A percentile compares a stretch with the other conserved stretches of the same genome.
Conservation (phyloP, 768 basidiomycete species). For the Lactarius evosmus region DNA sequence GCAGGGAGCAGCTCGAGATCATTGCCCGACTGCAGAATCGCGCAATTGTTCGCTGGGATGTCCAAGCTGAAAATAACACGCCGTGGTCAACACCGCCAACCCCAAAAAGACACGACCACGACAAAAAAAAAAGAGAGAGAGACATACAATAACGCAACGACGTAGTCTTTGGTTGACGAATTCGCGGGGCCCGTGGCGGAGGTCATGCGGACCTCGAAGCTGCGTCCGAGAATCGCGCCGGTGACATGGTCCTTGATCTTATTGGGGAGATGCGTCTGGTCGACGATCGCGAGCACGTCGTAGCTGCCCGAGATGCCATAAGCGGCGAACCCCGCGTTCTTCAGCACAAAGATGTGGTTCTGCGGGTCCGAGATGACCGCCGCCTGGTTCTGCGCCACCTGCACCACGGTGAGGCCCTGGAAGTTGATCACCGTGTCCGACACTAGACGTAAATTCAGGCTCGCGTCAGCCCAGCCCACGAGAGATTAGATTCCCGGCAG, state of each 20-base stretch:
- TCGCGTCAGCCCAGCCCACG: background rate
- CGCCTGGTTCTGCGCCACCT: slow-evolving; percentile 83
- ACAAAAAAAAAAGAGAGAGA: too few relatives aligned
- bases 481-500: too few relatives aligned
- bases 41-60: slow-evolving; percentile 85
- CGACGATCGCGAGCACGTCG: slow-evolving; percentile 72
- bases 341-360: slow-evolving; percentile 78
- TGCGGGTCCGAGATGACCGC: slow-evolving; percentile 76
- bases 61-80: slow-evolving; percentile 55
- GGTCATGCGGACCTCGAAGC: slow-evolving; percentile 76
- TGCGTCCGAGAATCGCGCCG: slow-evolving; percentile 59
- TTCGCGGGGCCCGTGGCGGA: slow-evolving; percentile 44
- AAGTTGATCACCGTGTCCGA: slow-evolving; percentile 83
- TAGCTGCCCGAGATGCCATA: slow-evolving; percentile 75
- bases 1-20: slow-evolving; percentile 75
- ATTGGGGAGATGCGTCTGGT: slow-evolving; percentile 73
- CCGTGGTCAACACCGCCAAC: slow-evolving; percentile 2
- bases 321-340: slow-evolving; percentile 74
- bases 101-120: slow-evolving; percentile 1
- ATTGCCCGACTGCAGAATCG: slow-evolving; percentile 77
- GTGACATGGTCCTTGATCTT: slow-evolving; percentile 62
- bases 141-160: slow-evolving; percentile 75
- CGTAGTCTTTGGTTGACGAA: slow-evolving; percentile 48
- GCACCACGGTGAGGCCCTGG: slow-evolving; percentile 76
- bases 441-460: slow-evolving; percentile 41